These are phyloP conservation scores for Phylloboletellus chloephorus DNA, from an alignment of 1,284 basidiomycete genomes.

Conservation along the genomic window DNA sequence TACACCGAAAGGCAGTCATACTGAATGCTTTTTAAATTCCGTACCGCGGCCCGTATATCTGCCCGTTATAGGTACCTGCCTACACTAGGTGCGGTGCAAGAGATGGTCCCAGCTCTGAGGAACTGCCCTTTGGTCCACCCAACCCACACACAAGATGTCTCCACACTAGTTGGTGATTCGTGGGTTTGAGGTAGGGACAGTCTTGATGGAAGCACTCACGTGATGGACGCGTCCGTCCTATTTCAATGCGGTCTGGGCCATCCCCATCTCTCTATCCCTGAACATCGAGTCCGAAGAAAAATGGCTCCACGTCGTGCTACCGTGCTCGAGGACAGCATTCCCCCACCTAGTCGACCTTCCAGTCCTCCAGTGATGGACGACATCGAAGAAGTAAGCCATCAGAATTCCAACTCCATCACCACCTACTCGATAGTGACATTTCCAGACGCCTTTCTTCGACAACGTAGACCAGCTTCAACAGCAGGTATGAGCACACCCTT, in stretches of 20 bases:
- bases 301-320: conserved; percentile 30
- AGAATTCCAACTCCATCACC: neutral
- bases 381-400: conserved; percentile 36
- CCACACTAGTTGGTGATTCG: too few species aligned
- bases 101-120: too few species aligned
- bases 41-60: too few species aligned
- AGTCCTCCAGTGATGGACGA: conserved; percentile 40
- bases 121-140: too few species aligned
- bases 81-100: too few species aligned
- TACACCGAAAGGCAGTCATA: too few species aligned
- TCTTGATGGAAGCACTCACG: conserved; percentile 13
- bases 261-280: neutral
- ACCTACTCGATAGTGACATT: neutral
- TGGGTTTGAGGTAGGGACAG: conserved; percentile 5
- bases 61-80: too few species aligned
- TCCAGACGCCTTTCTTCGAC: conserved; percentile 60
- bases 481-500: conserved; percentile 51
- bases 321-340: conserved; percentile 25
- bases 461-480: conserved; percentile 85
- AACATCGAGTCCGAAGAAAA: neutral
- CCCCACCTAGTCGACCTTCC: conserved; percentile 35
- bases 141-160: too few species aligned
- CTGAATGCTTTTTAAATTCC: too few species aligned
- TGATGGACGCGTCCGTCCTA: conserved; percentile 17
- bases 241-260: conserved; percentile 1